Conservation (phyloP, 1,284 basidiomycete species). For the Erythrobasidium hasegawianum region DNA sequence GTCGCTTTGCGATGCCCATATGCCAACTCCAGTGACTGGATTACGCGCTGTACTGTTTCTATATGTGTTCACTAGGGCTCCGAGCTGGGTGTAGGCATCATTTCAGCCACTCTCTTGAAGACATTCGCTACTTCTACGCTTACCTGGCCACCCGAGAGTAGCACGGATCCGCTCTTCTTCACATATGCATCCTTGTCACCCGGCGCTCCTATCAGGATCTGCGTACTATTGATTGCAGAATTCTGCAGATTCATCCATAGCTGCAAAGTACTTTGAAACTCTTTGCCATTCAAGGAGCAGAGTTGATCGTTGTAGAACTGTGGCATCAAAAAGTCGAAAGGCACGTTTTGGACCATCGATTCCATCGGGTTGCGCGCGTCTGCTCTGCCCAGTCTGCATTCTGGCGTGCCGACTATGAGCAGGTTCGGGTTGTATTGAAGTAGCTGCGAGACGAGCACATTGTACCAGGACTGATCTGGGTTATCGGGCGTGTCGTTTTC, state of each 20-base stretch:
- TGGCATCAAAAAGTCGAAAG: neutral
- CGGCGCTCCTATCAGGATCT: neutral
- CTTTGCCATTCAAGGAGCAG: neutral
- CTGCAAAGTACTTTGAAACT: neutral
- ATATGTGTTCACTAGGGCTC: neutral
- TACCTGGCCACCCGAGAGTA: neutral
- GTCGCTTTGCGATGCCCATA: neutral
- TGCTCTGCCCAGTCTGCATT: neutral
- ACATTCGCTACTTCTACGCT: too few species aligned
- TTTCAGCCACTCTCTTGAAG: too few species aligned
- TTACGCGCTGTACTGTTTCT: neutral
- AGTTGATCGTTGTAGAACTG: conserved; percentile 1
- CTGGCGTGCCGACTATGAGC: neutral
- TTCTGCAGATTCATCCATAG: neutral
- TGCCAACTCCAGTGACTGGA: neutral
- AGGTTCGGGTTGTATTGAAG: neutral
- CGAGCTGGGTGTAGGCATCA: too few species aligned
- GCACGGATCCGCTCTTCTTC: neutral
- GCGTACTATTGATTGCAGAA: neutral
- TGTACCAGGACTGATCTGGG: neutral
- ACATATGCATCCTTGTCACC: neutral
- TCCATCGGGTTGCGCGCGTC: neutral
- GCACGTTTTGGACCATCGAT: neutral
- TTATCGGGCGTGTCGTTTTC: conserved; percentile 3
- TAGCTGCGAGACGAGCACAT: neutral